Conservation (phyloP, 2,329 filamentous ascomycete genomes). For the Hawksworthiomyces lignivorus region DNA sequence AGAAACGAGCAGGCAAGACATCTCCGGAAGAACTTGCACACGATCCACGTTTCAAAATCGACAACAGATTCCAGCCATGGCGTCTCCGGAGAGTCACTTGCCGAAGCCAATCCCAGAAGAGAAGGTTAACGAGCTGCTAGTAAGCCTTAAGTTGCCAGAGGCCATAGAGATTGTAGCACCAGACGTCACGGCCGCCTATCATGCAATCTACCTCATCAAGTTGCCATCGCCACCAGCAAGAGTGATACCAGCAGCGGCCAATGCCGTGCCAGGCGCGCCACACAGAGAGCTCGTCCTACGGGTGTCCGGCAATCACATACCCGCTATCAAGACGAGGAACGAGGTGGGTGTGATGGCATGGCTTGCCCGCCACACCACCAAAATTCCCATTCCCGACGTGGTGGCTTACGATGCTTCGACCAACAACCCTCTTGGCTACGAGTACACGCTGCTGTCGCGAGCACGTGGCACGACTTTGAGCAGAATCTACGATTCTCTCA, state of each 20-base stretch:
- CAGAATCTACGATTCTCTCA: constrained; percentile 20
- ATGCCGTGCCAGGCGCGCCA: constrained; percentile 3
- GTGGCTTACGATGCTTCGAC: constrained; percentile 20
- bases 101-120: background rate
- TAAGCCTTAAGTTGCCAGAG: background rate
- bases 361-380: constrained; percentile 22
- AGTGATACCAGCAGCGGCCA: too few species aligned
- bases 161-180: background rate
- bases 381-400: constrained; percentile 27
- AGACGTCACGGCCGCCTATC: constrained; percentile 17
- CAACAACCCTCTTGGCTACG: constrained; percentile 23
- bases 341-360: constrained; percentile 28
- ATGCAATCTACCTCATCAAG: constrained; percentile 20
- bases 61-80: too few species aligned
- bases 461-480: constrained; percentile 21
- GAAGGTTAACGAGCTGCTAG: background rate
- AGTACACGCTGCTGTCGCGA: constrained; percentile 26
- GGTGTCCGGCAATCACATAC: constrained; percentile 27
- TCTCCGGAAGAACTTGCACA: too few species aligned
- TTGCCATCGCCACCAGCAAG: too few species aligned
- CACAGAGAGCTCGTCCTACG: constrained; percentile 23
- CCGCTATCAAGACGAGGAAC: constrained; percentile 28
- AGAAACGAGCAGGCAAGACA: too few species aligned
- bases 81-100: background rate
- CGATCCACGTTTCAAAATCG: too few species aligned